Percentiles rank a stretch among this genome's conserved stretches.
Conservation (phyloP, 352 stramenopile species). For the Phytopythium oedochilum region DNA sequence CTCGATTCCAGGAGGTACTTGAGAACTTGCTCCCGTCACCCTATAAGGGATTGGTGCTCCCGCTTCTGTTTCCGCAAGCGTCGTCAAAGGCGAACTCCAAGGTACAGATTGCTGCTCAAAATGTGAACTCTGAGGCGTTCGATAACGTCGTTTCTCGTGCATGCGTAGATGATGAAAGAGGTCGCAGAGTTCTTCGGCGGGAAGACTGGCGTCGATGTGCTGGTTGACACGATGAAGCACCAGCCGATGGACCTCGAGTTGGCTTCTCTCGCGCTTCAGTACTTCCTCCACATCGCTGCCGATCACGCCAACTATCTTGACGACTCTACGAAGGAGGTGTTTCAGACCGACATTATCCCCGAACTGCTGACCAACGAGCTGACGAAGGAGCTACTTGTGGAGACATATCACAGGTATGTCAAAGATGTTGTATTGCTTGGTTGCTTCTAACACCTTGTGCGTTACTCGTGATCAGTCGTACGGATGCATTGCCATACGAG, state of each 20-base stretch:
- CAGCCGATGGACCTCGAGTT: conserved; percentile 60
- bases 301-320: conserved; percentile 39
- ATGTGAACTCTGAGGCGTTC: too few species aligned
- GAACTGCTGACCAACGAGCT: conserved; percentile 55
- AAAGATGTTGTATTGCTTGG: neutral
- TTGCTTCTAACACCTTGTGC: neutral
- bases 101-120: conserved; percentile 15
- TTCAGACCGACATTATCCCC: conserved; percentile 51
- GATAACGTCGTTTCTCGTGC: neutral
- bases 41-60: conserved; percentile 69
- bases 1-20: conserved; percentile 52
- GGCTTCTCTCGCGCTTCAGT: conserved; percentile 69
- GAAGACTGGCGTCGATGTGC: conserved; percentile 51
- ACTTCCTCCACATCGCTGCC: conserved; percentile 75
- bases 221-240: conserved; percentile 70
- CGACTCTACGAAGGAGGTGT: conserved; percentile 27
- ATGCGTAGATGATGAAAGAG: conserved; percentile 49
- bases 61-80: conserved; percentile 64
- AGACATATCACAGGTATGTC: conserved; percentile 60
- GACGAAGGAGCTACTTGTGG: conserved; percentile 67
- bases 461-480: conserved; percentile 21
- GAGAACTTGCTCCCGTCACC: conserved; percentile 71
- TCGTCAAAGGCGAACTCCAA: conserved; percentile 54
- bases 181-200: conserved; percentile 38
- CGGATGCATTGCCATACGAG: conserved; percentile 55